Evolutionary conservation across 345 rosid genomes (phyloP), one percentile per base, ranked within the genome.

Genomic region (Adansonia digitata): DNA sequence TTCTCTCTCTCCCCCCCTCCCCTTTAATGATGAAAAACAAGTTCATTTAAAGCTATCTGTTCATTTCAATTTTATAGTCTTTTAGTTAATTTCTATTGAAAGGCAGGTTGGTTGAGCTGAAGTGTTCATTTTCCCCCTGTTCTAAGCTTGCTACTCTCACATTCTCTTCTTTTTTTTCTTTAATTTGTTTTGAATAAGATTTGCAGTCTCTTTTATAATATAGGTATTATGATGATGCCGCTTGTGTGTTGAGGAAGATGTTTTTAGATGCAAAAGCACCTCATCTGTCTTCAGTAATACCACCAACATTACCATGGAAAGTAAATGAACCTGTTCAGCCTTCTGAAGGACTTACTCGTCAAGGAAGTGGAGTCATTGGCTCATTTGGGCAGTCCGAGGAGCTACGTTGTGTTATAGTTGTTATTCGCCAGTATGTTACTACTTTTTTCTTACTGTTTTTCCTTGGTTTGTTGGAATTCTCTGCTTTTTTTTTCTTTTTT

Each of bases 181-280:
- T 42, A 10, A 29, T n/a, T 31, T 31, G 42, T 49, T 69, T 20
- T 51, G 43, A 48, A 31, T 15, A 31, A 49, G 27, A n/a, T 35
- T 37, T 65, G 40, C 34, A 26, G 45, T 77, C 42, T 64, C 59
- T 72, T 78, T 74, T 60, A 31, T 35, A 73, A 72, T 75, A 20
- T 75, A 95, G 99, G 83, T 96, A 96, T 77, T 96, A 96, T 75
- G 99, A 96, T 79, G 99, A 96, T 84, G 93, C 97, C 72, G 99
- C 99, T 42, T 96, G 98, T 83, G 97, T 93, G 73, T 72, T 96
- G 75, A 84, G 98, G 83, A 93, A 96, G 88, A 87, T 96, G 95
- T 92, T 92, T 80, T 75, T 96, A 84, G 99, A 96, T 80, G 99
- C 97, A 65, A 96, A 92, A 89, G 98, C 99, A 80, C 99, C 99